These are phyloP conservation scores for Primulina eburnea DNA, from an alignment of 257 asterid genomes.

Conservation along the genomic window DNA sequence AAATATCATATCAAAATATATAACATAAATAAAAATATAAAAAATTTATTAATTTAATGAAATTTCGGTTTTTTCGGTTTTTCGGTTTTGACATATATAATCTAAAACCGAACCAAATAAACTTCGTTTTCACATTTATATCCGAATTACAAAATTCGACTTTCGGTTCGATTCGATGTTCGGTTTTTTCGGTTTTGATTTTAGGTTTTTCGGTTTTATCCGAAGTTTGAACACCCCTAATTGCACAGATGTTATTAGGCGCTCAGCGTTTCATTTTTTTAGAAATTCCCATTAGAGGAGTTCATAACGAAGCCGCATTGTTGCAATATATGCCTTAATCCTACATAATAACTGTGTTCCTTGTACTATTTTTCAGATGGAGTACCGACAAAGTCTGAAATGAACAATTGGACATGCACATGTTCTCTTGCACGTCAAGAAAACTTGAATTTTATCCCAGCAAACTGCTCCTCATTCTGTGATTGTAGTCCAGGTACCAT, in stretches of 20 bases:
- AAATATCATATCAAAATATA: too few relatives aligned
- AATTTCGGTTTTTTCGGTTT: too few relatives aligned
- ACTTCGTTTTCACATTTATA: too few relatives aligned
- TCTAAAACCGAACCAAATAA: too few relatives aligned
- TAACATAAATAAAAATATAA: too few relatives aligned
- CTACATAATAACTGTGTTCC: not conserved
- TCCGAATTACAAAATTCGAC: too few relatives aligned
- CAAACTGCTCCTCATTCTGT: constrained; percentile 82
- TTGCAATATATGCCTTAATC: not conserved
- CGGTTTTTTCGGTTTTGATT: too few relatives aligned
- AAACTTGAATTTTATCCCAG: constrained; percentile 35
- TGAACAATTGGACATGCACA: constrained; percentile 74
- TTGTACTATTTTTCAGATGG: constrained; percentile 35
- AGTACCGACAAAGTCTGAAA: constrained; percentile 32
- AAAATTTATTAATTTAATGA: too few relatives aligned
- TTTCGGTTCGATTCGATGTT: too few relatives aligned
- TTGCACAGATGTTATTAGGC: not conserved
- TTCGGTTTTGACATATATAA: too few relatives aligned
- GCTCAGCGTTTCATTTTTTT: not conserved
- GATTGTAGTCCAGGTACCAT: constrained; percentile 68
- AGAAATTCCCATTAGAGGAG: not conserved
- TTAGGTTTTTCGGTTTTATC: too few relatives aligned
- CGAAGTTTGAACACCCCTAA: too few relatives aligned
- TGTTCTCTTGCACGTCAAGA: constrained; percentile 48
- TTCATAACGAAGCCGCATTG: constrained; percentile 7